phyloP scores from a whole-genome alignment of 768 basidiomycete genomes.

The Mycena pura region DNA sequence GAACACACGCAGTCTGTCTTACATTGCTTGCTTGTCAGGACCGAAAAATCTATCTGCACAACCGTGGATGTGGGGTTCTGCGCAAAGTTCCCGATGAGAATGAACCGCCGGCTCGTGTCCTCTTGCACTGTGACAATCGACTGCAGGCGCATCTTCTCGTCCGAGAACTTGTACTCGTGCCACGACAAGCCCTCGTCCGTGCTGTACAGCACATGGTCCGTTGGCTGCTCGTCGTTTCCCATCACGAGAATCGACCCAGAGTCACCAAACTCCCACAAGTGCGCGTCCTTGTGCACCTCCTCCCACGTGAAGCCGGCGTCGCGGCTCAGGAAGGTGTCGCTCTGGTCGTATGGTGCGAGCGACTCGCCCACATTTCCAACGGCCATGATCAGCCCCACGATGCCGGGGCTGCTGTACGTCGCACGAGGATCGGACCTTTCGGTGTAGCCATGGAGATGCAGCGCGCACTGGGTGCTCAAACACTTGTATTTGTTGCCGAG shows the following conservation, averaged over 20 bases:
- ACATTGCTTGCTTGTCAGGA: conserved; percentile 81
- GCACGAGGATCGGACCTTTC: conserved; percentile 89
- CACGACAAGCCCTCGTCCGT: conserved; percentile 89
- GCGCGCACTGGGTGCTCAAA: conserved; percentile 69
- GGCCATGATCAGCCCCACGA: conserved; percentile 93
- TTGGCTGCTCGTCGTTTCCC: conserved; percentile 94
- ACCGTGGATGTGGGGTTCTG: conserved; percentile 60
- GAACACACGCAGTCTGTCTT: conserved; percentile 34
- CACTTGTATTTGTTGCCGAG: conserved; percentile 77
- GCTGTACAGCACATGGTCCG: conserved; percentile 87
- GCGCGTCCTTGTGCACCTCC: conserved; percentile 97
- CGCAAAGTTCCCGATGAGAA: conserved; percentile 75
- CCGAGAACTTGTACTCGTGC: conserved; percentile 85
- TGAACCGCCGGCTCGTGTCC: conserved; percentile 91
- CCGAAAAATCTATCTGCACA: conserved; percentile 88
- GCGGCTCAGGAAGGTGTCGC: conserved; percentile 95
- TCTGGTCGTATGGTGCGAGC: conserved; percentile 81
- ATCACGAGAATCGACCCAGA: conserved; percentile 93
- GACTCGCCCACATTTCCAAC: conserved; percentile 94
- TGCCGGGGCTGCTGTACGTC: conserved; percentile 91
- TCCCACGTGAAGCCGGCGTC: conserved; percentile 98
- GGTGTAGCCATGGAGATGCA: conserved; percentile 96
- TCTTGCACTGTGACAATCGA: conserved; percentile 86
- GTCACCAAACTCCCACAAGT: conserved; percentile 98
- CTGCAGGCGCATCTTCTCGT: conserved; percentile 74